phyloP scores from a whole-genome alignment of 345 rosid genomes.

The Melaleuca alternifolia region DNA sequence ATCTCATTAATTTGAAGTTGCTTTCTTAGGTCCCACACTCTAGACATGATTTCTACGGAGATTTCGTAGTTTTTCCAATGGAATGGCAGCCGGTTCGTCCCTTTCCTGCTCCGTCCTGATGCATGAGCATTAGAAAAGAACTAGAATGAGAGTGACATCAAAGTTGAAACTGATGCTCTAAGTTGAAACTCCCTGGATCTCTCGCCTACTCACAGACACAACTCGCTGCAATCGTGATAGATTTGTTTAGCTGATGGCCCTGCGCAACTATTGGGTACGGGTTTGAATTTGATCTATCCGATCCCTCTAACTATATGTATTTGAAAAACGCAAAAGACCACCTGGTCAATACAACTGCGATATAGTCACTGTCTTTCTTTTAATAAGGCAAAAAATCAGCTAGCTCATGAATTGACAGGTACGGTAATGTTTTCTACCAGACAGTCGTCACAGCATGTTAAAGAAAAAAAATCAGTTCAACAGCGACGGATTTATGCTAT shows the following conservation, averaged over 20 bases:
- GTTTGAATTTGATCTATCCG: background rate
- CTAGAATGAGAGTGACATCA: background rate
- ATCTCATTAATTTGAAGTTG: background rate
- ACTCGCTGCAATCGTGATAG: background rate
- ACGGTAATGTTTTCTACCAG: background rate
- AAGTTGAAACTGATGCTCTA: background rate
- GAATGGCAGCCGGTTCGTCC: background rate
- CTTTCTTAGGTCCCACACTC: background rate
- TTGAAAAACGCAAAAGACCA: background rate
- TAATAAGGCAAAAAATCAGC: background rate
- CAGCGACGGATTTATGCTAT: fast-evolving
- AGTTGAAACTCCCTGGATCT: background rate
- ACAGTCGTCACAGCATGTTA: background rate
- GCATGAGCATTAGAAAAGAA: background rate
- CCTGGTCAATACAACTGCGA: background rate
- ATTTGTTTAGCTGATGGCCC: background rate
- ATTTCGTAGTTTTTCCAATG: background rate
- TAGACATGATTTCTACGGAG: background rate
- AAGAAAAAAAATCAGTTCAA: background rate
- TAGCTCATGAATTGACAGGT: background rate
- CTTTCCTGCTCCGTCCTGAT: background rate
- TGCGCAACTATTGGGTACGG: background rate
- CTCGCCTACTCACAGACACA: background rate
- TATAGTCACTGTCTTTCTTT: background rate
- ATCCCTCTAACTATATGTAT: background rate